Percentiles rank a stretch among this genome's conserved stretches.
phyloP scores from a whole-genome alignment of 2,329 filamentous ascomycete genomes.

The Aspergillus felis region DNA sequence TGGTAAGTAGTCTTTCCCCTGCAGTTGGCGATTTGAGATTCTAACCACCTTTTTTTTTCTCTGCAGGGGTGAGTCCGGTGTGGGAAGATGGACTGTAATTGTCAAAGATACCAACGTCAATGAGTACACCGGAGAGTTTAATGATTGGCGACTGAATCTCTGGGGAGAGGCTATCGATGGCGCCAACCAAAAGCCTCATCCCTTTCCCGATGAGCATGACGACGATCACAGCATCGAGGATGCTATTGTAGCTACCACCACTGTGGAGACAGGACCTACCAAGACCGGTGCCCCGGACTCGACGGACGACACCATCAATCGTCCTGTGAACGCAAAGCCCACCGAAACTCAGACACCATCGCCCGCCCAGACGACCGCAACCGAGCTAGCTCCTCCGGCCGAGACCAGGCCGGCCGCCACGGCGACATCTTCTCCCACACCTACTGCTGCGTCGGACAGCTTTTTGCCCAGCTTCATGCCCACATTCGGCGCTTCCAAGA shows the following conservation, averaged over 20 bases:
- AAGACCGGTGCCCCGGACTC: constrained; percentile 44
- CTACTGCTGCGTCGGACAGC: constrained; percentile 42
- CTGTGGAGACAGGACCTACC: constrained; percentile 46
- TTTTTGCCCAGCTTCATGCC: constrained; percentile 84
- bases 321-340: constrained; percentile 61
- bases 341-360: constrained; percentile 27
- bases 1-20: constrained; percentile 58
- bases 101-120: constrained; percentile 83
- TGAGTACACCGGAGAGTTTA: constrained; percentile 69
- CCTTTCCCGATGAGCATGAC: constrained; percentile 77
- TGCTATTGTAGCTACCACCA: constrained; percentile 60
- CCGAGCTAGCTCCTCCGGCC: constrained; percentile 24
- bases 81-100: constrained; percentile 87
- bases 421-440: constrained; percentile 25
- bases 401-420: constrained; percentile 28
- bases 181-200: constrained; percentile 67
- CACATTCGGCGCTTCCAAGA: constrained; percentile 81
- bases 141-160: constrained; percentile 89
- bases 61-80: constrained; percentile 74
- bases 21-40: background rate
- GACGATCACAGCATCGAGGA: constrained; percentile 74
- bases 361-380: constrained; percentile 15
- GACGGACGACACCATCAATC: constrained; percentile 62
- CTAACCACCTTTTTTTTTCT: constrained; percentile 30
- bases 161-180: constrained; percentile 87